Conservation (phyloP, 345 rosid genomes). For the Firmiana major region DNA sequence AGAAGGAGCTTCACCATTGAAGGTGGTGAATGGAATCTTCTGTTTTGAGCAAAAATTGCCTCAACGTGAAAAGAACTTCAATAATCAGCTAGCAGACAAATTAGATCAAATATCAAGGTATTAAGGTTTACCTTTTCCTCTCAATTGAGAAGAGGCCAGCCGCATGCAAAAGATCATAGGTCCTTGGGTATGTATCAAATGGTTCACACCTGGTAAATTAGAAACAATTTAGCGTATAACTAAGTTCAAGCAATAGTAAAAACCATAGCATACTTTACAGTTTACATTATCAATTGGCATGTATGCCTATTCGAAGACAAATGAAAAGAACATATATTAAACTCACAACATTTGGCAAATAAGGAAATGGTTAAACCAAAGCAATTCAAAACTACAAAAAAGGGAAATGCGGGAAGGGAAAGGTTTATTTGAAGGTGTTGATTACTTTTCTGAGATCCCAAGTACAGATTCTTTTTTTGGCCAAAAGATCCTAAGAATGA, state of each 20-base stretch:
- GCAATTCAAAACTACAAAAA: constrained; percentile 1
- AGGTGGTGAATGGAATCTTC: not conserved
- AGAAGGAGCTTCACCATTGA: not conserved
- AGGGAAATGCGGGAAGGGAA: not conserved
- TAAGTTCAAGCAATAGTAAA: not conserved
- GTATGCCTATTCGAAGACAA: not conserved
- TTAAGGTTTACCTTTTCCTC: constrained; percentile 58
- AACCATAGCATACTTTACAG: not conserved
- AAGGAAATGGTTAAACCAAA: not conserved
- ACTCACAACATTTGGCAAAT: not conserved
- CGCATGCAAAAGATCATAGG: constrained; percentile 84
- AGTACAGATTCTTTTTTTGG: not conserved
- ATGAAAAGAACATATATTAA: not conserved
- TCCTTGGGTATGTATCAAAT: constrained; percentile 95
- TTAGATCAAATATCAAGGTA: not conserved
- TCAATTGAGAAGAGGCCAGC: constrained; percentile 89
- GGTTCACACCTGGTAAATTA: constrained; percentile 80
- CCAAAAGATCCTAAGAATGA: not conserved
- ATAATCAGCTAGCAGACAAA: not conserved
- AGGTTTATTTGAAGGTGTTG: not conserved
- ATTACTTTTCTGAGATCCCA: not conserved
- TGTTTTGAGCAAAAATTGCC: not conserved
- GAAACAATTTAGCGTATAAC: not conserved
- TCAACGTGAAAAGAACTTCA: not conserved
- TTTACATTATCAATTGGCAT: not conserved